A percentile compares a stretch with the other conserved stretches of the same genome.
Conservation (phyloP, 164 flowering plant species). For the Paratinospora sagittata region DNA sequence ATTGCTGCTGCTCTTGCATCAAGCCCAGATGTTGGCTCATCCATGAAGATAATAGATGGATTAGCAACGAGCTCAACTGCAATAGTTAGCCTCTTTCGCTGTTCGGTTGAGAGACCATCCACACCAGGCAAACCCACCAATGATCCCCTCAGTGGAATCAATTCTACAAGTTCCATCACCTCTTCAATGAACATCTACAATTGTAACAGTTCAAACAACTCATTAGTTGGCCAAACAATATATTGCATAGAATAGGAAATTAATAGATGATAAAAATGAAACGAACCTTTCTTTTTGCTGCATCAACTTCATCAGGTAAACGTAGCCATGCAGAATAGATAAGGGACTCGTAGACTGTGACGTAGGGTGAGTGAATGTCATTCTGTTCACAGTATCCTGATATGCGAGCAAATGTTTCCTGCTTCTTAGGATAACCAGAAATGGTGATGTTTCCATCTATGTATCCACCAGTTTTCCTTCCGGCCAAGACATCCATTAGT, state of each 20-base stretch:
- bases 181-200: conserved; percentile 34
- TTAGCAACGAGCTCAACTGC: conserved; percentile 52
- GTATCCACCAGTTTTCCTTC: background rate
- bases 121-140: conserved; percentile 37
- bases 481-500: background rate
- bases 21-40: conserved; percentile 40
- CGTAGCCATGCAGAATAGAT: conserved; percentile 51
- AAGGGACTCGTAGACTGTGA: conserved; percentile 43
- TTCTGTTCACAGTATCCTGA: conserved; percentile 50
- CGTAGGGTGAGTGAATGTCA: conserved; percentile 10
- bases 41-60: conserved; percentile 45
- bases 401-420: conserved; percentile 45
- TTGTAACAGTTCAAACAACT: background rate
- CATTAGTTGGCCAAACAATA: background rate
- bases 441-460: conserved; percentile 31
- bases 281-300: conserved; percentile 33
- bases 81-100: conserved; percentile 43
- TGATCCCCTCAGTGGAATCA: conserved; percentile 32
- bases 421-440: conserved; percentile 41
- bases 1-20: conserved; percentile 50
- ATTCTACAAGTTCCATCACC: conserved; percentile 38
- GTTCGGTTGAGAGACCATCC: conserved; percentile 38
- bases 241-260: background rate
- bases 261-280: background rate
- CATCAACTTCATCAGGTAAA: conserved; percentile 30